Evolutionary conservation across 306 rosid species (phyloP), one percentile per base, ranked within the genome.

Genomic region (Crotalaria pallida): DNA sequence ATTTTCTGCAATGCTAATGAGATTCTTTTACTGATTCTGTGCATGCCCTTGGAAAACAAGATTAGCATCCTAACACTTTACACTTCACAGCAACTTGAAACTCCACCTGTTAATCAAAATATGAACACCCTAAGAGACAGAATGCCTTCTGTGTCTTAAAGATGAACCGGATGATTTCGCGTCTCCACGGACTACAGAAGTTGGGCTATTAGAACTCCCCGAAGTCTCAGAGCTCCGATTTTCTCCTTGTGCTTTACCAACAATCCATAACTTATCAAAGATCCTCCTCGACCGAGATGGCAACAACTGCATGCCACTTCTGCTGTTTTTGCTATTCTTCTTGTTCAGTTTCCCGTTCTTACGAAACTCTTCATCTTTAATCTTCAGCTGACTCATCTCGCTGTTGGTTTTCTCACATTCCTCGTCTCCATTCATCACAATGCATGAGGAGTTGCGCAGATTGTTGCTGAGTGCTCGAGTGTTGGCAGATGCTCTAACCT

Each of bases 231-330:
- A 87, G 67, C 97, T 88, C 80, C 71, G 85, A 62, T 88, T 87
- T 49, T 82, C 99, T 48, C 84, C 97, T 3, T 84, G 85, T 26
- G 88, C 92, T 63, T 89, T 94, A 7, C 91, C 97, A 11, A 86
- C 79, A 31, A 65, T 69, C 99, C 99, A 89, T 22, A 95, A 29
- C 60, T 86, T 91, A 40, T 91, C 99, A 9, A 95, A 95, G 51
- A 95, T 89, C 55, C 99, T 88, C 79, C 96, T 82, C 0, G 99
- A 95, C 22, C 99, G 80, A 0, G 99, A 95, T 1, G 96, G 97
- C 77, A 95, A 69, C 65, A 95, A 51, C 44, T 95, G 96, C 21
- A 71, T 69, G 13, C 97, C 99, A 29, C 96, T 90, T 75, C 89
- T 74, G 78, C 91, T 83, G 88, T 82, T 91, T 74, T 87, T 93